These are phyloP conservation scores for Tetrastigma voinierianum DNA, from an alignment of 164 flowering plant species.

Conservation along the genomic window DNA sequence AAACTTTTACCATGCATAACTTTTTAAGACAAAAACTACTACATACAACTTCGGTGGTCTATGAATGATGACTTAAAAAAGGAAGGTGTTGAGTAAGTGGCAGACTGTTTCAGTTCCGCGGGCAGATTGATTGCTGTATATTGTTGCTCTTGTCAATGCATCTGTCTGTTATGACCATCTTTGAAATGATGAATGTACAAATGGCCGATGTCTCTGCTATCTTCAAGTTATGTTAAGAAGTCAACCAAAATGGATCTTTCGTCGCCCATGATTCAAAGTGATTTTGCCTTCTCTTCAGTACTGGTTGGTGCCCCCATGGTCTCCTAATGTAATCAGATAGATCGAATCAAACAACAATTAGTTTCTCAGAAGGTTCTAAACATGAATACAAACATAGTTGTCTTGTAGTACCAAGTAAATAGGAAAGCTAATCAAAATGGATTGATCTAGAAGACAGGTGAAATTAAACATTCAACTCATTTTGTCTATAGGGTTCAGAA, in stretches of 20 bases:
- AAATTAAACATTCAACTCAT: background rate
- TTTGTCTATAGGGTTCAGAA: background rate
- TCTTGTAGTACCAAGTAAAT: background rate
- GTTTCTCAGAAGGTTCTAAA: background rate
- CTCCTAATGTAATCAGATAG: conserved; percentile 9
- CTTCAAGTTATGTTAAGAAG: background rate
- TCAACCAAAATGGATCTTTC: conserved; percentile 1
- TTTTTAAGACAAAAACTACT: background rate
- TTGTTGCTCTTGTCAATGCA: conserved; percentile 11
- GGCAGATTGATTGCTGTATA: conserved; percentile 14
- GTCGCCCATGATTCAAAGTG: background rate
- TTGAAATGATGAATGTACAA: conserved; percentile 16
- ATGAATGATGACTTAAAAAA: background rate
- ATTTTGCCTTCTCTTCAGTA: conserved; percentile 5
- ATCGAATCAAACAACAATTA: too few relatives aligned
- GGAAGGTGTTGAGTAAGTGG: background rate
- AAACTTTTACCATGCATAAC: background rate
- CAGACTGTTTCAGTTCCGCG: conserved; percentile 8
- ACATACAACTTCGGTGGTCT: conserved; percentile 5
- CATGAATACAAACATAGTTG: background rate
- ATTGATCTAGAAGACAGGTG: background rate
- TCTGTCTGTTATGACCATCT: conserved; percentile 16
- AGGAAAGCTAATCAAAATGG: background rate
- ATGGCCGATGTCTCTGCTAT: conserved; percentile 9
- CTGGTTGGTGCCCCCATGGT: conserved; percentile 7